Base-by-base conservation (phyloP, 352 stramenopile genomes). In the Thraustochytrium sp. region DNA sequence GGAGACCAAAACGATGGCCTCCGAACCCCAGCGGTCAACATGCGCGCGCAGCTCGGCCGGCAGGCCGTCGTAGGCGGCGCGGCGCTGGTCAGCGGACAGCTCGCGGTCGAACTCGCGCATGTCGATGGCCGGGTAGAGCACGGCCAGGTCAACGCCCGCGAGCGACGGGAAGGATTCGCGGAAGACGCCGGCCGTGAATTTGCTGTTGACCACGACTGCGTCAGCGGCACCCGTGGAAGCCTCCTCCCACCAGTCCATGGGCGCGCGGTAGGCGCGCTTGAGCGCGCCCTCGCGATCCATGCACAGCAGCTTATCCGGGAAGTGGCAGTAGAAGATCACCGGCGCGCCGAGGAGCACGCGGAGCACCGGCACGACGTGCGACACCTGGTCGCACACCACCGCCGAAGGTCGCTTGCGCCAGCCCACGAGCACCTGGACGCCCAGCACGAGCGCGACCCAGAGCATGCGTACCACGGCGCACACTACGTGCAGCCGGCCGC, bases 281-380 rank as follows among this genome's bases (percentile, higher is more conserved):
- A 87, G 54, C 61, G 80, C 42, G 21, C 8, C 40, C 8, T 42
- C 61, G 8, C 75, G 34, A 21, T 84, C 75, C 0, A 75, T 38
- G 40, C 75, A 84, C 16, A 99, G 90, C 42, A 99, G 89, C 85
- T 98, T 98, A 88, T 99, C 97, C 0, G 97, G 97, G 88, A 98
- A 99, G 85, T 99, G 97, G 85, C 96, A 98, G 87, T 99, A 99
- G 88, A 99, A 99, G 29, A 99, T 87, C 54, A 98, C 93, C 26
- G 44, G 68, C 2, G 53, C 61, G 18, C 48, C 48, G 26, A 48
- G 85, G 13, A 86, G 31, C 2, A 73, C 11, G 46, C 88, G 64
- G 29, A 90, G 83, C 18, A 91, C 34, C 5, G 88, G 88, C 46
- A 91, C 85, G 18, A 86, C 84, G 3, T 87, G 87, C 16, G 88